These are phyloP conservation scores for Fimicolochytrium jonesii DNA, from an alignment of 192 early-diverging fungal genomes.

Conservation along the genomic window DNA sequence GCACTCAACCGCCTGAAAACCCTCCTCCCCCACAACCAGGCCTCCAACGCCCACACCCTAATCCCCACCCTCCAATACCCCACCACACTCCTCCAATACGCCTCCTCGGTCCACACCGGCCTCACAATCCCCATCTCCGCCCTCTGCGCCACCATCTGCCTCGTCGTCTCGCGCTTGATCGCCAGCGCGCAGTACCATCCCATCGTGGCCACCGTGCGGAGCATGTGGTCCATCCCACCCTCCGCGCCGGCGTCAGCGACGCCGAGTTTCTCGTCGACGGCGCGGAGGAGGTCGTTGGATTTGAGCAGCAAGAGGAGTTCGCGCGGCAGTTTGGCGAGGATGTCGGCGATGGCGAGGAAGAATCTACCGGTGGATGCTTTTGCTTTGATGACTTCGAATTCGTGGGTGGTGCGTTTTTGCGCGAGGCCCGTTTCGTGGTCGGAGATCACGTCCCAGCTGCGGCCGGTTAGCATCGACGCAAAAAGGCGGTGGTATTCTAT, in stretches of 20 bases:
- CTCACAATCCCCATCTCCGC: neutral
- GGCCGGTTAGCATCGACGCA: conserved; percentile 83
- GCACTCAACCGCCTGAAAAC: too few species aligned
- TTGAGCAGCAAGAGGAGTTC: conserved; percentile 85
- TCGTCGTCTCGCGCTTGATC: conserved; percentile 17
- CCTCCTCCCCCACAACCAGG: conserved; percentile 5
- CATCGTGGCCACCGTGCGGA: conserved; percentile 29
- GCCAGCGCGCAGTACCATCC: conserved; percentile 43
- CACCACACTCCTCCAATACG: conserved; percentile 1
- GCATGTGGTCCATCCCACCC: conserved; percentile 20
- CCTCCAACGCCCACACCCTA: conserved; percentile 12
- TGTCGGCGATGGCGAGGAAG: conserved; percentile 69
- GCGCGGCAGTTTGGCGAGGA: conserved; percentile 78
- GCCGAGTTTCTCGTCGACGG: conserved; percentile 41
- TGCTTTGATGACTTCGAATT: conserved; percentile 49
- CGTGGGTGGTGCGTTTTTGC: conserved; percentile 39
- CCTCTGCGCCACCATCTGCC: conserved; percentile 7
- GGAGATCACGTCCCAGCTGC: conserved; percentile 71
- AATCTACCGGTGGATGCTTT: conserved; percentile 53
- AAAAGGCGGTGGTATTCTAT: conserved; percentile 82
- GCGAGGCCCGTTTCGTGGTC: conserved; percentile 31
- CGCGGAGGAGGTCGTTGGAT: conserved; percentile 84
- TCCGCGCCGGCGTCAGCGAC: conserved; percentile 16
- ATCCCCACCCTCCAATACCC: conserved; percentile 15
- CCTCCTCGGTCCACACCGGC: conserved; percentile 6